These are phyloP conservation scores for Geotrichum siamense DNA, from an alignment of 1,139 yeast species.

Conservation along the genomic window DNA sequence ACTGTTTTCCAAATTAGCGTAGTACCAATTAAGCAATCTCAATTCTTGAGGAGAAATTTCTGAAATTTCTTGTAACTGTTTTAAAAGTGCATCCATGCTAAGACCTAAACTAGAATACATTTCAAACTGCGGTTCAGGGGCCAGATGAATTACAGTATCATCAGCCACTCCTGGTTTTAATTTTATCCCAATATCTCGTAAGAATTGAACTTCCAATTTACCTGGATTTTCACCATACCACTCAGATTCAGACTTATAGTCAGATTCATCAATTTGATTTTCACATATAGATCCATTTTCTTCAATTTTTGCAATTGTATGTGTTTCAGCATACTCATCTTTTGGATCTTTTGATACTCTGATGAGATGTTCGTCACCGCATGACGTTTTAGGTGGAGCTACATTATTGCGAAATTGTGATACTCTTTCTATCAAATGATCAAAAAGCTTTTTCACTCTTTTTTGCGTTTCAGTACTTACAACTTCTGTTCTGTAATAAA, in stretches of 20 bases:
- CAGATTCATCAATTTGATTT: conserved; percentile 1
- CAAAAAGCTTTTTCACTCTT: conserved; percentile 34
- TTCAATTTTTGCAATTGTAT: conserved; percentile 33
- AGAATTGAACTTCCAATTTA: conserved; percentile 26
- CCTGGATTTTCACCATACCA: conserved; percentile 21
- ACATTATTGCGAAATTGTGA: conserved; percentile 32
- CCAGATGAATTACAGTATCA: conserved; percentile 26
- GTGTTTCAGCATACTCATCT: conserved; percentile 27
- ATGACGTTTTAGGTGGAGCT: conserved; percentile 32
- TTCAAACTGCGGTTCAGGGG: conserved; percentile 34
- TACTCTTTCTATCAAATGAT: conserved; percentile 35
- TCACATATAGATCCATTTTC: conserved; percentile 24
- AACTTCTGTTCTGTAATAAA: conserved; percentile 30
- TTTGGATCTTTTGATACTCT: conserved; percentile 34
- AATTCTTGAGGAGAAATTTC: conserved; percentile 33
- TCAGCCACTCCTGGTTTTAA: conserved; percentile 20
- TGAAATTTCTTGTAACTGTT: conserved; percentile 30
- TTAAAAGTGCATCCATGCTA: conserved; percentile 34
- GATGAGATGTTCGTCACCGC: conserved; percentile 36
- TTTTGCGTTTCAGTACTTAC: conserved; percentile 30
- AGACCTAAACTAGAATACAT: conserved; percentile 35
- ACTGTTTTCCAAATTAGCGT: conserved; percentile 38
- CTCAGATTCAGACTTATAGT: conserved; percentile 1
- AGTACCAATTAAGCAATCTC: conserved; percentile 37
- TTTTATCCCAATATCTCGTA: conserved; percentile 29